Conservation (phyloP, 768 basidiomycete species). For the Leccinum disarticulatum region DNA sequence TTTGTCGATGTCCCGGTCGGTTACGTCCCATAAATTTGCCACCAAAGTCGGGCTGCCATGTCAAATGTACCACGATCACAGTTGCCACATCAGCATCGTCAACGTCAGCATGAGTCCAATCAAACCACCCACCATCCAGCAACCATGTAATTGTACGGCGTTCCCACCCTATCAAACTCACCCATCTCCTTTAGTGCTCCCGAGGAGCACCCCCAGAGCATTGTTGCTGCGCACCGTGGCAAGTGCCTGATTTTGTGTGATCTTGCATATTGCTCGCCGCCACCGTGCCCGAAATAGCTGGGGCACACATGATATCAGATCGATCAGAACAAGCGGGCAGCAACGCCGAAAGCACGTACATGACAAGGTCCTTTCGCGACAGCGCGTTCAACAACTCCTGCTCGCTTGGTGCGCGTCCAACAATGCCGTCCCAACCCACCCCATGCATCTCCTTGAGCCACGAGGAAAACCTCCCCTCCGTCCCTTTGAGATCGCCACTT, state of each 20-base stretch:
- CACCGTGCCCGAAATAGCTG: slow-evolving; percentile 97
- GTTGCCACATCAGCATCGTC: neutral
- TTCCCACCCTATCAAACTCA: slow-evolving; percentile 89
- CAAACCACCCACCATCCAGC: slow-evolving; percentile 83
- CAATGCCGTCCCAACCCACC: slow-evolving; percentile 82
- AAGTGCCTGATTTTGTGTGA: slow-evolving; percentile 84
- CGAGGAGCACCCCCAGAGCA: slow-evolving; percentile 99
- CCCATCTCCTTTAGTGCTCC: slow-evolving; percentile 88
- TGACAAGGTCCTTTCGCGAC: slow-evolving; percentile 74
- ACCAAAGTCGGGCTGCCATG: slow-evolving; percentile 78
- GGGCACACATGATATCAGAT: neutral
- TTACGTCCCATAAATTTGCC: slow-evolving; percentile 98
- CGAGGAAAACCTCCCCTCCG: slow-evolving; percentile 77
- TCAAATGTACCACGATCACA: neutral
- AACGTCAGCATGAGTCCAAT: neutral
- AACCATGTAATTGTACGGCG: slow-evolving; percentile 94
- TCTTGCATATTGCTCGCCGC: slow-evolving; percentile 91
- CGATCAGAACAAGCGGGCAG: neutral
- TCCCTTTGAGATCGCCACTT: slow-evolving; percentile 82
- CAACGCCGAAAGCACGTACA: slow-evolving; percentile 56
- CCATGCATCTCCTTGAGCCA: slow-evolving; percentile 74
- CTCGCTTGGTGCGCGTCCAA: slow-evolving; percentile 76
- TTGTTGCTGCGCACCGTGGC: slow-evolving; percentile 84
- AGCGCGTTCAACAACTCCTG: slow-evolving; percentile 79
- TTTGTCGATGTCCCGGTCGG: slow-evolving; percentile 95